Conservation (phyloP, 2,329 filamentous ascomycete species). For the Tolypocladium tundrense region DNA sequence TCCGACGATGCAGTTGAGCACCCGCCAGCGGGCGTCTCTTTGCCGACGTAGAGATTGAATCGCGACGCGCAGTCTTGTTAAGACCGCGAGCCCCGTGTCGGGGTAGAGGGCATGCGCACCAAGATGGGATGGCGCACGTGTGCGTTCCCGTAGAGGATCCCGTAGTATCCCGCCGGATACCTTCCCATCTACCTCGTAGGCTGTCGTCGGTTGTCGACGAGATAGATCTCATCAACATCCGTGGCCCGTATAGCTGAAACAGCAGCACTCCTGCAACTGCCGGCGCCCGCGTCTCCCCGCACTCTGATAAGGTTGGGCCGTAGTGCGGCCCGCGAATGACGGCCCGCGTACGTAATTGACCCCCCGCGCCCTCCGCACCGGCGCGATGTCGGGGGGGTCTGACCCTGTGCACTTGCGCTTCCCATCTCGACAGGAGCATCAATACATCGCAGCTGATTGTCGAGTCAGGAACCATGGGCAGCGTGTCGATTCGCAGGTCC, state of each 20-base stretch:
- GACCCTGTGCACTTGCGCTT: background rate
- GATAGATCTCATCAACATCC: no score
- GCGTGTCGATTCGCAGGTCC: slow-evolving; percentile 46
- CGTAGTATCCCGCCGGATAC: background rate
- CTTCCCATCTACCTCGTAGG: no score
- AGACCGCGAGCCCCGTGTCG: background rate
- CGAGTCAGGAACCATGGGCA: slow-evolving; percentile 21
- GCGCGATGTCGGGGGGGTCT: background rate
- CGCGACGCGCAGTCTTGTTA: background rate
- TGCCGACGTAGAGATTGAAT: background rate
- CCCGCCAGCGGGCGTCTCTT: background rate
- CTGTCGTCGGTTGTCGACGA: no score
- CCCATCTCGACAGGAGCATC: background rate
- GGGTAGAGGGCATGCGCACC: background rate
- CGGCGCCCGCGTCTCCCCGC: background rate
- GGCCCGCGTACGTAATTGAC: background rate
- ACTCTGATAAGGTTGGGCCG: background rate
- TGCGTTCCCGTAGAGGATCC: background rate
- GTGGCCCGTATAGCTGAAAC: no score
- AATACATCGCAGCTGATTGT: background rate
- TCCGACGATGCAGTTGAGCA: background rate
- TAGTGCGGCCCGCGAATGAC: background rate
- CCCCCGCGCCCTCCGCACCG: background rate
- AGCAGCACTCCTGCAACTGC: background rate
- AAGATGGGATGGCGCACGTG: background rate